Evolutionary conservation across 768 basidiomycete species (phyloP), one percentile per base, ranked within the genome.

Genomic region (Calocera cornea): DNA sequence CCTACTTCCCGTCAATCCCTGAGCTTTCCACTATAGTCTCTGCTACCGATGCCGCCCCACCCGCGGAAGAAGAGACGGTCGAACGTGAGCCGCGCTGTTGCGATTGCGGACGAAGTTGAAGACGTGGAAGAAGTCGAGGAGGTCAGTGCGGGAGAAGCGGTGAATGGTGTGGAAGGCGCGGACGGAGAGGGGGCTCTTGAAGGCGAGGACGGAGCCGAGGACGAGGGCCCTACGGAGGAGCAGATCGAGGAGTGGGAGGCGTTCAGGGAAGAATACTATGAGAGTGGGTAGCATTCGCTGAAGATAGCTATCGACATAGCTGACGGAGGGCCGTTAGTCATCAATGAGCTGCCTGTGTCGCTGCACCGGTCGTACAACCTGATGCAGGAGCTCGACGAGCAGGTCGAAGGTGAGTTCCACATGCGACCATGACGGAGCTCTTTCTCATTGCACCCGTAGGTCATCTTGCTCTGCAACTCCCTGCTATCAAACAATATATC

Each of bases 261-360:
- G 41, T 83, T 92, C 73, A 83, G 84, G 72, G 90, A 92, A 72
- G 88, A 92, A 68, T 84, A 90, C 71, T 86, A 85, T 74, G 90
- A 91, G 82, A 83, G 90, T 87, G 47, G 64, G 80, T 69, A 31
- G 5, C n/a, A 36, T 49, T 19, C 36, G 63, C 17, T 12, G 34
- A 5, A 38, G 60, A 33, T 40, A 22, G 41, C 49, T 19, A 7
- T 36, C 36, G 27, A 44, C 64, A 65, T 49, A 19, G 19, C 64
- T 64, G 36, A 36, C 47, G 64, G 66, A 64, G 19, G 29, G 24
- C 41, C 50, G 47, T 14, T 60, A 93, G 90, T 86, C 63, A 80
- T 92, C 65, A 88, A 90, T 68, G 88, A 91, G 73, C 76, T 93
- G 8, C 91, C 91, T 0, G 77, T 90, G 66, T 86, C 87, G 31